Base-by-base conservation (phyloP, 345 rosid species). In the Clarkia xantiana region DNA sequence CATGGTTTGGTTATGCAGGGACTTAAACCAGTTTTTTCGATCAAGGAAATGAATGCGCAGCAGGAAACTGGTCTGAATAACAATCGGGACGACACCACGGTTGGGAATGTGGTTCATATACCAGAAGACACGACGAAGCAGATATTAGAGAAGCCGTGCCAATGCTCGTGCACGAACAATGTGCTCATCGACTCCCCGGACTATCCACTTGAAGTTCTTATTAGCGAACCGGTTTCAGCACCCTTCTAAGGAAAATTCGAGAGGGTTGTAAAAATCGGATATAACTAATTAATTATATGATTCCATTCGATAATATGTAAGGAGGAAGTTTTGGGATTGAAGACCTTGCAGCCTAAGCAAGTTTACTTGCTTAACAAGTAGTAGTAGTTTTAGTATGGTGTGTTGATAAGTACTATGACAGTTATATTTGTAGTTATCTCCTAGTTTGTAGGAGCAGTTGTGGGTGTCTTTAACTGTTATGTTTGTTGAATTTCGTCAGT, bases 191-290 rank as follows among this genome's bases (percentile, higher is more conserved):
- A 67, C 14, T 64, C 76, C 15, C 67, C 64, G 6, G 66, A 64
- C 39, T 55, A 61, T 7, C 11, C 9, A 3, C 9, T 42, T 18
- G 47, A 53, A 13, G 39, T 20, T 12, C 62, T 58, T 23, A 29
- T 29, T 29, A 69, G 64, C 59, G 81, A 67, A 62, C 78, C 81
- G 0, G 54, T 67, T 20, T 63, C 77, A 1, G 75, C 81, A 16
- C 81, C 81, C 0, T 72, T 76, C 49, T 76, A 61, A 71, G 36
- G 36, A 4, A 29, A 29, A 29, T 29, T 29, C 36, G 36, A 29
- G 7, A 29, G 36, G 36, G 36, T 29, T 29, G 36, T 7, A 10
- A 29, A 29, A 7, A 10, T 29, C 36, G 36, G 9, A 29, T 29
- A 10, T 29, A 29, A 29, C 8, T 29, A 29, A 29, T 29, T 29